Base-by-base conservation (phyloP, 768 basidiomycete genomes). In the Rhodotorula babjevae region DNA sequence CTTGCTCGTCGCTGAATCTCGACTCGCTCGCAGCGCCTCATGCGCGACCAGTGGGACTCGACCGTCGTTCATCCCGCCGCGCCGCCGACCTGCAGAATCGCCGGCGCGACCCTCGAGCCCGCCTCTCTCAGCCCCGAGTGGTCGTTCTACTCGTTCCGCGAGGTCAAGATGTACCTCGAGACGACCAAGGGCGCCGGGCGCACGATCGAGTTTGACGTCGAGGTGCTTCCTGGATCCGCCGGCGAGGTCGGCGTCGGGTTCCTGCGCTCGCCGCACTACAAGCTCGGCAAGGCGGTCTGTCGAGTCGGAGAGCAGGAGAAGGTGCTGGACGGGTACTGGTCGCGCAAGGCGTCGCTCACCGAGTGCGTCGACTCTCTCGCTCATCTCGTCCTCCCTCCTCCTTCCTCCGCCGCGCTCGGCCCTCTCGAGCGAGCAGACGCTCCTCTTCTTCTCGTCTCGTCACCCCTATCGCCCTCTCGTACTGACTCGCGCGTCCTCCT, bases 161-260 rank as follows among this genome's bases (percentile, higher is more conserved):
- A 57, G 19, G 44, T 36, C 64, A 65, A 65, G 64, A 57, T 16
- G 14, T 65, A 65, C 44, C 19, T 65, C 18, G 18, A 29, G 29
- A 29, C 64, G 21, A n/a, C 12, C 36, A 36, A 36, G 11, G 18
- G 27, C 40, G 53, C n/a, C 0, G 64, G 21, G 8, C 40, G 40
- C 36, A 27, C 25, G n/a, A 23, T 65, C 31, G 55, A 42, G 10
- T 65, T 56, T 8, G 56, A 65, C 42, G 56, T 65, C 44, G 29
- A 56, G 44, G 16, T 65, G n/a, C 46, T 15, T 7, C 25, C 29
- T 9, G 61, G 29, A 15, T 44, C 55, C 14, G 44, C 27, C 7
- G 56, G 64, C 18, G 44, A 31, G 29, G 29, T 65, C n/a, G 64
- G 55, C 29, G 29, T 57, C 31, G 55, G 42, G 19, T 65, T 29